Conservation (phyloP, 2,329 filamentous ascomycete genomes). For the Sordariomycetes sp. region DNA sequence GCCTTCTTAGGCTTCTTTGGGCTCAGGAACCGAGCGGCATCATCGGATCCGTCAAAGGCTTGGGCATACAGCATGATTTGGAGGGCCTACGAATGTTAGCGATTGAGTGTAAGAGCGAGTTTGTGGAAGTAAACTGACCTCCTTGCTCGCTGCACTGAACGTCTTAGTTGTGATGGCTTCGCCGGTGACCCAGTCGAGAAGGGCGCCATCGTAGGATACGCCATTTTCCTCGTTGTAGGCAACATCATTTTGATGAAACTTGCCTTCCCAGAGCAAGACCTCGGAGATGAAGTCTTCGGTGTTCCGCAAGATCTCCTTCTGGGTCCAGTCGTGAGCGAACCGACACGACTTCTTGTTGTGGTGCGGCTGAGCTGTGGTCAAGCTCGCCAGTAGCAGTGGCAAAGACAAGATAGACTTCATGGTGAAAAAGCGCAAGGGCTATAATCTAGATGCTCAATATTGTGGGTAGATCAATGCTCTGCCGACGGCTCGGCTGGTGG, state of each 20-base stretch:
- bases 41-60: constrained; percentile 23
- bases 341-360: constrained; percentile 13
- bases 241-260: constrained; percentile 30
- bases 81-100: constrained; percentile 17
- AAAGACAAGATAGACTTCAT: constrained; percentile 1
- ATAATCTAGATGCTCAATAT: too few species aligned
- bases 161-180: constrained; percentile 21
- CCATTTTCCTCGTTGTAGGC: constrained; percentile 30
- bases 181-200: constrained; percentile 26
- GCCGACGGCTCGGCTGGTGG: too few species aligned
- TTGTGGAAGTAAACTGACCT: constrained; percentile 9
- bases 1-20: constrained; percentile 20
- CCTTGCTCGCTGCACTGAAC: constrained; percentile 29
- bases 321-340: constrained; percentile 18
- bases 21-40: constrained; percentile 28
- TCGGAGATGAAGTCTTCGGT: constrained; percentile 23
- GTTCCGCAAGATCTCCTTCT: constrained; percentile 16
- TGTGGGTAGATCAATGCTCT: too few species aligned
- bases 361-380: background rate
- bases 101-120: too few species aligned
- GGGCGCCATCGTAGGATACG: constrained; percentile 29
- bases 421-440: too few species aligned
- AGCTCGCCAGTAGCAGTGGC: background rate
- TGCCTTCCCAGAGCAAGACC: constrained; percentile 32
- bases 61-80: constrained; percentile 34